Percentiles rank a stretch among this genome's conserved stretches.
Conservation (phyloP, 495 filamentous ascomycete species). For the Penicillium manginii region DNA sequence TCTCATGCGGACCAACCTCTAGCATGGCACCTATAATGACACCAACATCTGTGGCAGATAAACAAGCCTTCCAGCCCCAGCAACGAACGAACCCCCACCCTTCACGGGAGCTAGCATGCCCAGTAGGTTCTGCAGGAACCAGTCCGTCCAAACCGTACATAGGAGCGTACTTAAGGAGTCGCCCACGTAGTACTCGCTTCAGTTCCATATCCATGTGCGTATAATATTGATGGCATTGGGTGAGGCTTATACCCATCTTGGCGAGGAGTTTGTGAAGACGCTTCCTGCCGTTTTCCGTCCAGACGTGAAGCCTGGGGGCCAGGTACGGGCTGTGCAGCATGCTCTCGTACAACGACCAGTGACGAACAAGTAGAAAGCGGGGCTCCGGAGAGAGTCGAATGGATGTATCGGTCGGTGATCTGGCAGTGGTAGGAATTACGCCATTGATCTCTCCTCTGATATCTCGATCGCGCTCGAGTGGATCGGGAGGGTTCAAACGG, state of each 20-base stretch:
- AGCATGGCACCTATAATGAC: constrained; percentile 88
- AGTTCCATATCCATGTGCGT: constrained; percentile 98
- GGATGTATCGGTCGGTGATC: constrained; percentile 85
- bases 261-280: constrained; percentile 93
- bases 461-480: constrained; percentile 58
- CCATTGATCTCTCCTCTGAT: constrained; percentile 64
- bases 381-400: constrained; percentile 95
- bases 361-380: constrained; percentile 87
- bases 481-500: constrained; percentile 84
- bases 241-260: constrained; percentile 95
- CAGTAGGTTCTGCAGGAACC: constrained; percentile 69
- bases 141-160: constrained; percentile 91
- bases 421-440: constrained; percentile 84
- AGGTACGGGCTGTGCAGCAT: constrained; percentile 98
- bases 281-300: constrained; percentile 87
- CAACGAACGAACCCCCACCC: constrained; percentile 96
- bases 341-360: constrained; percentile 97
- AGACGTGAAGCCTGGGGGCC: constrained; percentile 89
- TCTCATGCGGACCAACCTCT: constrained; percentile 71
- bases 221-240: constrained; percentile 92
- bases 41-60: constrained; percentile 89
- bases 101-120: constrained; percentile 59
- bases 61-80: constrained; percentile 96
- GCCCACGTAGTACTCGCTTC: constrained; percentile 83
- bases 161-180: constrained; percentile 85